Evolutionary conservation across 192 early-diverging fungal genomes (phyloP).

Genomic region (Jimgerdemannia flammicorona): DNA sequence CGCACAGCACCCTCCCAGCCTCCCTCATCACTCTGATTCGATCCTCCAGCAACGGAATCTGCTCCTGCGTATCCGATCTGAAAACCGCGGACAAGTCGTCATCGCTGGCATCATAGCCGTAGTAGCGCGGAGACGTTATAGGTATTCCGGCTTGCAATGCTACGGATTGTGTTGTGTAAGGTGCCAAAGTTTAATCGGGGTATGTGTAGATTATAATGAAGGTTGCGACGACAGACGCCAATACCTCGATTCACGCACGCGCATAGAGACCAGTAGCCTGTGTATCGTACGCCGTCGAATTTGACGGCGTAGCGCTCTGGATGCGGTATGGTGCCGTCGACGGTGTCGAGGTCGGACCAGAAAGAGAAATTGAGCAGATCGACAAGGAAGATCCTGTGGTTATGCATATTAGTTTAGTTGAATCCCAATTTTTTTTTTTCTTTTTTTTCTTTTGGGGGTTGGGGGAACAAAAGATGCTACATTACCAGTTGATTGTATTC

Average conservation of each 20-base stretch:
- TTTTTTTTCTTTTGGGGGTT: too few species aligned
- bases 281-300: constrained; percentile 52
- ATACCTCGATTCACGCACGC: constrained; percentile 70
- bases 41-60: constrained; percentile 57
- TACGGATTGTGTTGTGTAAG: background rate
- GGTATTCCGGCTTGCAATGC: constrained; percentile 56
- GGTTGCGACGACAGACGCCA: background rate
- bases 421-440: too few species aligned
- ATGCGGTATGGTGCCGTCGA: constrained; percentile 32
- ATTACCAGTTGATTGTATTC: constrained; percentile 55
- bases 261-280: constrained; percentile 82
- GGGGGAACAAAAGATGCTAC: too few species aligned
- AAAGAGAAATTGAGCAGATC: constrained; percentile 88
- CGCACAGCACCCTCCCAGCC: constrained; percentile 63
- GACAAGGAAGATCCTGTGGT: constrained; percentile 70
- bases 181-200: background rate
- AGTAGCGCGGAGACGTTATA: constrained; percentile 57
- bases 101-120: constrained; percentile 27
- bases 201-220: background rate
- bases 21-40: constrained; percentile 60
- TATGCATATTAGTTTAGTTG: background rate
- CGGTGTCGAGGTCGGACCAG: constrained; percentile 61
- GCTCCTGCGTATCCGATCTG: constrained; percentile 55
- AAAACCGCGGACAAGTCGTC: constrained; percentile 54
- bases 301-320: constrained; percentile 57